Evolutionary conservation across 2,329 filamentous ascomycete genomes (phyloP), one percentile per base, ranked within the genome.

Genomic region (Mycosphaerelloides madeirae): DNA sequence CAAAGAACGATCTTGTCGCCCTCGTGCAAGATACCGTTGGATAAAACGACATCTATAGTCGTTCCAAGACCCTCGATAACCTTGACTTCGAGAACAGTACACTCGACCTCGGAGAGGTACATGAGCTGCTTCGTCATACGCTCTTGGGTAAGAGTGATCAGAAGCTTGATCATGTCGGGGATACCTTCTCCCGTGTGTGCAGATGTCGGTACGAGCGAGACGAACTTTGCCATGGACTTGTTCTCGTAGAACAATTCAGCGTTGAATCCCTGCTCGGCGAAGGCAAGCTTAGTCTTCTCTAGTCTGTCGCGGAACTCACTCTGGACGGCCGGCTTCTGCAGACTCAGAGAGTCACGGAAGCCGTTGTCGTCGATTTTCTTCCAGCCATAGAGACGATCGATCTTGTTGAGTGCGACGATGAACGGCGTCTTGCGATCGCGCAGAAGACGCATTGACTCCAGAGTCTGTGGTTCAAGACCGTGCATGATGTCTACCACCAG

Each of bases 401-500:
- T 97, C 77, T 98, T 98, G 84, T 98, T 98, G 64, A 98, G 77
- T 1, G 94, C 94, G 31, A 98, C 94, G 57, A 98, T 95, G 74
- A 98, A 98, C 4, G 93, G 93, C 16, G 93, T 98, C 72, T 93
- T 94, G 60, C 88, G 81, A 61, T 96, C 91, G 63, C 91, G 81
- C 41, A 98, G 81, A 53, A 98, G 74, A 57, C 83, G 85, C 88
- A 98, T 97, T 2, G 93, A 98, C 71, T 98, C 94, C 25, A 97
- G 77, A 13, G 93, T 98, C 70, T 98, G 93, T 14, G 85, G 91
- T 70, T 98, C 93, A 36, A 98, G 80, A 65, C 94, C 94, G 79
- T 98, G 93, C 93, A 98, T 97, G 63, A 98, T 98, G 75, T 98
- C 93, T 58, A 98, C 91, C 32, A 98, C 94, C 56, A 98, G 75